Evolutionary conservation across 75 land plant genomes (phyloP), one percentile per base, ranked within the genome.

Genomic region (Picea sitchensis): DNA sequence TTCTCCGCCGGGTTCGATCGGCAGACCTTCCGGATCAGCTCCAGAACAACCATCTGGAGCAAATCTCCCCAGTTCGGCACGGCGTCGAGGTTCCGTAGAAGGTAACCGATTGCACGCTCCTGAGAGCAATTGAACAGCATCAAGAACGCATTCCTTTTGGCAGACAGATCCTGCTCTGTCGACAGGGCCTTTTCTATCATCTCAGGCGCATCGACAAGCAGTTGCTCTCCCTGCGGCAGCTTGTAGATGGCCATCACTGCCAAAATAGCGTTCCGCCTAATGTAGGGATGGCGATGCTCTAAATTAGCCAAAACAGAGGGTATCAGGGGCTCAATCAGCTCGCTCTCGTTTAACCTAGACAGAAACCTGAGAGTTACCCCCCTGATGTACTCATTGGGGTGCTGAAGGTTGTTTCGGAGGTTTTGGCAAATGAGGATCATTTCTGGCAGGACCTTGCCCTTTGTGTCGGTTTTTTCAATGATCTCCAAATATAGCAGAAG

Each of bases 341-440:
- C 98, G 3, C 87, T 78, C 77, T 94, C 93, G 72, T 86, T 86
- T 59, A 95, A 61, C 11, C 98, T 83, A 60, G 92, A 91, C 17
- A 95, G 90, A 77, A 95, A 95, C 71, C 98, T 82, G 3, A 95
- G 85, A 1, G 98, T 91, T 21, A 95, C 98, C 6, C 98, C 98
- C 15, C 98, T 88, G 38, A 95, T 93, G 78, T 95, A 95, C 85
- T 95, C 98, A 78, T 95, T 95, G 17, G 98, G 96, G 60, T 88
- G 90, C 81, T 95, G 98, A 23, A 95, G 88, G 79, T 91, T 93
- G 83, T 95, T 95, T 61, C 96, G 78, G 4, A 93, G 80, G 83
- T 93, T 93, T 78, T 93, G 96, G 84, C 96, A 93, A 72, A 93
- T 93, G 59, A 95, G 85, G 77, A 95, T 95, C 96, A 95, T 92